These are phyloP conservation scores for Coccomyxa subellipsoidea DNA, from an alignment of 163 green algal genomes.

Conservation along the genomic window DNA sequence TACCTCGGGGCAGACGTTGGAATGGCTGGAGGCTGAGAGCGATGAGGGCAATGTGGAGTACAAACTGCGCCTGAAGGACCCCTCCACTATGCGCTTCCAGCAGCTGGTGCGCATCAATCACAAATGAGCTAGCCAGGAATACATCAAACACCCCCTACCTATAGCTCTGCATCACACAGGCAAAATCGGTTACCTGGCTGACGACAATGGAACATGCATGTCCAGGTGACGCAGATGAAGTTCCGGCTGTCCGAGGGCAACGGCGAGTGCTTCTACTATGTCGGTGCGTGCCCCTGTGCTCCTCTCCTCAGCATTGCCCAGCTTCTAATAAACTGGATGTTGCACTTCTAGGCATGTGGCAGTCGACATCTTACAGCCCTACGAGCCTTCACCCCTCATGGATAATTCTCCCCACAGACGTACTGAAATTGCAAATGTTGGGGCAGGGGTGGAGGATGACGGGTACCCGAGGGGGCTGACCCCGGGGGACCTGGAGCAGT, in stretches of 20 bases:
- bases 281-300: conserved; percentile 42
- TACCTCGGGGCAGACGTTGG: neutral
- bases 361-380: too few relatives aligned
- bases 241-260: conserved; percentile 79
- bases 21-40: conserved; percentile 40
- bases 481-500: conserved; percentile 55
- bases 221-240: conserved; percentile 86
- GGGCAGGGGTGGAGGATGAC: conserved; percentile 76
- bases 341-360: too few relatives aligned
- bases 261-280: conserved; percentile 78
- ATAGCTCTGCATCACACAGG: too few relatives aligned
- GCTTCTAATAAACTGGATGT: too few relatives aligned
- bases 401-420: too few relatives aligned
- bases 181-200: neutral
- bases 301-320: conserved; percentile 2
- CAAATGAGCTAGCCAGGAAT: neutral
- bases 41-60: conserved; percentile 84
- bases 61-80: conserved; percentile 70
- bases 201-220: neutral
- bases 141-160: neutral
- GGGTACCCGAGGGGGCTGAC: conserved; percentile 74
- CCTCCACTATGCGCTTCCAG: conserved; percentile 60
- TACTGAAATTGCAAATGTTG: too few relatives aligned
- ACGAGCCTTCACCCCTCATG: too few relatives aligned
- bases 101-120: conserved; percentile 65